Percentiles rank a stretch among this genome's conserved stretches.
Evolutionary conservation across 805 yeast genomes (phyloP).

Genomic region (Spathaspora arborariae): DNA sequence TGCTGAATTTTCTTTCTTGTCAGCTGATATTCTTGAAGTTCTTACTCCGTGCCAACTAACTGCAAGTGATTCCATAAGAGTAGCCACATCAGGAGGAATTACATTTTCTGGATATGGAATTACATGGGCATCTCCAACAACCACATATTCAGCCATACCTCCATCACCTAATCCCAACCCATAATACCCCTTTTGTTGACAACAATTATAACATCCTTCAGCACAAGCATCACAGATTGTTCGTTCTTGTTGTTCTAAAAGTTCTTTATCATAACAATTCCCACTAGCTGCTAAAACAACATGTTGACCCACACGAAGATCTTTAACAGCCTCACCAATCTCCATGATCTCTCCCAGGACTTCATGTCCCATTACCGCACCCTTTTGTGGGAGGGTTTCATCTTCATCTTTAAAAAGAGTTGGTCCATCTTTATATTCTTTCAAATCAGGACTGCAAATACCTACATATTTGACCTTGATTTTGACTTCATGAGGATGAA

Average conservation of each 20-base stretch:
- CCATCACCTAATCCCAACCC: conserved; percentile 60
- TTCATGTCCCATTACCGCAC: conserved; percentile 59
- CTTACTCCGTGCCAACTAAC: conserved; percentile 59
- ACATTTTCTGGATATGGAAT: conserved; percentile 39
- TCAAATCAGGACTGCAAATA: conserved; percentile 61
- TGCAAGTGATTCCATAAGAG: conserved; percentile 54
- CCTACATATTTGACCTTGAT: conserved; percentile 61
- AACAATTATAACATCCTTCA: conserved; percentile 50
- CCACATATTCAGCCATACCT: conserved; percentile 48
- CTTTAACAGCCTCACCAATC: conserved; percentile 54
- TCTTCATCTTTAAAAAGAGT: conserved; percentile 46
- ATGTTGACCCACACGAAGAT: conserved; percentile 57
- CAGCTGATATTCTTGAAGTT: conserved; percentile 32
- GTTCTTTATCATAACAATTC: conserved; percentile 47
- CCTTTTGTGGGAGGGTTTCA: conserved; percentile 46
- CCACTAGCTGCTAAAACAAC: conserved; percentile 64
- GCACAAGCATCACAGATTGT: conserved; percentile 46
- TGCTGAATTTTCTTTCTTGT: conserved; percentile 39
- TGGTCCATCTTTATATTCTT: conserved; percentile 55
- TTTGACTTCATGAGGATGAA: conserved; percentile 43
- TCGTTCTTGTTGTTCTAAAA: conserved; percentile 24
- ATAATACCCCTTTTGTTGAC: conserved; percentile 43
- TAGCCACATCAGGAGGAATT: conserved; percentile 42
- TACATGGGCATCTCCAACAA: conserved; percentile 37
- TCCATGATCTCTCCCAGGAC: conserved; percentile 57